A percentile compares a stretch with the other conserved stretches of the same genome.
These are phyloP conservation scores for Parsonsia alboflavescens DNA, from an alignment of 257 asterid genomes.

Conservation along the genomic window DNA sequence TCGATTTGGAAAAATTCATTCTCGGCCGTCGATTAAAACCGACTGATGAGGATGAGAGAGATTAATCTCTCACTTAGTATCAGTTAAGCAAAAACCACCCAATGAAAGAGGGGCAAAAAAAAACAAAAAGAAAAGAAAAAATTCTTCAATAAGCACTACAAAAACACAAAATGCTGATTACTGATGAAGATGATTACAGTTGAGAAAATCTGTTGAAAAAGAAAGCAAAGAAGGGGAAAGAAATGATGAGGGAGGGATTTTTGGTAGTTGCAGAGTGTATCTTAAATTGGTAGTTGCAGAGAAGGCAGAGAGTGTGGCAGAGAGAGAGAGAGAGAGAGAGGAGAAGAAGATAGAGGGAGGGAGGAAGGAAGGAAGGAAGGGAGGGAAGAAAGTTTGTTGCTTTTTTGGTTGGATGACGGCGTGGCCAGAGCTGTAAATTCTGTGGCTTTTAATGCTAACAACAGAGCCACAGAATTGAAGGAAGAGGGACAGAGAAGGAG, in stretches of 20 bases:
- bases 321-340: slow-evolving; percentile 1
- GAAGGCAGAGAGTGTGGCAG: slow-evolving; percentile 9
- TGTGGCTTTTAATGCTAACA: slow-evolving; percentile 50
- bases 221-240: slow-evolving; percentile 11
- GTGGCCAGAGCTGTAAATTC: slow-evolving; percentile 83
- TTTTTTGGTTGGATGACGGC: slow-evolving; percentile 82
- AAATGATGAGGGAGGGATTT: neutral
- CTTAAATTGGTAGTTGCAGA: slow-evolving; percentile 23
- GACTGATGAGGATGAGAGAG: slow-evolving; percentile 16
- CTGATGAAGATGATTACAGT: neutral
- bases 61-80: neutral
- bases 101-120: neutral
- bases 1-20: slow-evolving; percentile 28
- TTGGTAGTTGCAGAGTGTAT: slow-evolving; percentile 13
- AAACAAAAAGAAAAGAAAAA: neutral
- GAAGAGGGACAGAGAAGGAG: slow-evolving; percentile 4
- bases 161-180: slow-evolving; percentile 1
- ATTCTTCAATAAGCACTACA: neutral
- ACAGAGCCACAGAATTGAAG: slow-evolving; percentile 51
- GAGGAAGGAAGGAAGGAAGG: slow-evolving; percentile 12
- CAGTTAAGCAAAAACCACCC: neutral
- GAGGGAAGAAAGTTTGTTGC: slow-evolving; percentile 21
- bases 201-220: slow-evolving; percentile 1
- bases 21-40: slow-evolving; percentile 21
- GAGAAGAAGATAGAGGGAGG: neutral